Evolutionary conservation across 768 basidiomycete genomes (phyloP), one percentile per base, ranked within the genome.

Genomic region (Grammothele lineata): DNA sequence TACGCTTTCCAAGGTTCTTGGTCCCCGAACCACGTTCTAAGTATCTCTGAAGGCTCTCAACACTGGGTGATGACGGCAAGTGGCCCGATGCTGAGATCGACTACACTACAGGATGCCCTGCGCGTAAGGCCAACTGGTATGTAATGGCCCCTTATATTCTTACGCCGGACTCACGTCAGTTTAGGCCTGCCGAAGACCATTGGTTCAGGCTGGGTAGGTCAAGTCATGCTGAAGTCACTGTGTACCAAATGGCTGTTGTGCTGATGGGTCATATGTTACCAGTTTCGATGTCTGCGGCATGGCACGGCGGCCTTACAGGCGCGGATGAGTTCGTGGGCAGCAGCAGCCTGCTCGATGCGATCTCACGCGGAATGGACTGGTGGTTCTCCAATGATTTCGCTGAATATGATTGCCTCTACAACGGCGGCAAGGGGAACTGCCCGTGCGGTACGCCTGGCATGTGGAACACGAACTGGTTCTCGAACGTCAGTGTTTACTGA

Each of bases 391-490:
- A 77, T 46, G 83, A 85, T 51, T 79, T 80, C 56, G 72, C 72
- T 24, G 70, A 76, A 45, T 45, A 63, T 0, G 71, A 70, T 18
- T 86, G 84, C 56, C 58, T 84, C 23, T 76, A 76, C 54, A 64
- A 58, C 1, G 83, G 83, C 17, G 81, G 81, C 3, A 72, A 69
- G 5, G 26, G 62, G 4, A 52, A 64, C 1, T 85, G 83, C 53
- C 80, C 81, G 5, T 86, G 83, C 52, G 63, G 64, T 10, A 77
- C 78, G 8, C 69, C 72, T 4, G 77, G 57, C 8, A 38, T 64
- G 11, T 83, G 80, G 78, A 85, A 83, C 54, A 73, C 75, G 1
- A 84, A 83, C 57, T 84, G 82, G 83, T 80, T 73, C 54, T 73
- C 74, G 4, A 82, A 81, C 52, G 78, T 78, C 36, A 9, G 73